phyloP scores from a whole-genome alignment of 805 yeast species.

The Starmerella riodocensis region DNA sequence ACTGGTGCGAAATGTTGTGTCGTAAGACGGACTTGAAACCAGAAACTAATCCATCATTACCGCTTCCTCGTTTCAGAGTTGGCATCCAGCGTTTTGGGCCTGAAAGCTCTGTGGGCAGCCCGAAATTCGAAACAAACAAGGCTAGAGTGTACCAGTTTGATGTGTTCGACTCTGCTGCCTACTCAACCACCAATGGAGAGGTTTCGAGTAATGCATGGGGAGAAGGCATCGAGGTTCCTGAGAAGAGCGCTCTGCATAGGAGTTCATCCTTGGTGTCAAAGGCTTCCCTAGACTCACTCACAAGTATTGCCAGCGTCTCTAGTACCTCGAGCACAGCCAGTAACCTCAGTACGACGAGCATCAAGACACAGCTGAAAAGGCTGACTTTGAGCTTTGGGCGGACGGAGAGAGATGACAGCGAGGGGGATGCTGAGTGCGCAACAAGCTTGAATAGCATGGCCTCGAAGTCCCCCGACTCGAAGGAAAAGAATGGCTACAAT shows the following conservation, averaged over 20 bases:
- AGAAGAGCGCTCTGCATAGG: no score
- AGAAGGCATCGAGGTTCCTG: neutral
- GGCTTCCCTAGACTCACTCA: neutral
- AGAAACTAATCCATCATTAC: slow-evolving; percentile 21
- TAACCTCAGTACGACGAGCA: neutral
- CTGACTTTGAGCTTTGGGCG: neutral
- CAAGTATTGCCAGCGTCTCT: neutral
- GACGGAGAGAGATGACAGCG: no score
- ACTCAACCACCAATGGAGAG: slow-evolving; percentile 15
- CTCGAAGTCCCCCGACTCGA: no score
- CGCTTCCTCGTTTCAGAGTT: slow-evolving; percentile 24
- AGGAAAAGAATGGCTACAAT: no score
- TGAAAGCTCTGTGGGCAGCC: neutral
- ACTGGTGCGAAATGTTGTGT: slow-evolving; percentile 13
- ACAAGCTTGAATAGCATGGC: no score
- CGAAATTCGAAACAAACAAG: slow-evolving; percentile 11
- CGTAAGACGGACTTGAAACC: slow-evolving; percentile 12
- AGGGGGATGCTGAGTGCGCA: no score
- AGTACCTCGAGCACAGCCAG: neutral
- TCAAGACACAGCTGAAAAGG: neutral
- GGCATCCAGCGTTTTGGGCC: slow-evolving; percentile 18
- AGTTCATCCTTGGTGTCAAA: no score
- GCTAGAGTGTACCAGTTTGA: slow-evolving; percentile 27
- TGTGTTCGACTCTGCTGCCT: slow-evolving; percentile 30
- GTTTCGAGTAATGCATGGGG: neutral